Evolutionary conservation across 768 basidiomycete species (phyloP).

Genomic region (Tylopilus sp.): DNA sequence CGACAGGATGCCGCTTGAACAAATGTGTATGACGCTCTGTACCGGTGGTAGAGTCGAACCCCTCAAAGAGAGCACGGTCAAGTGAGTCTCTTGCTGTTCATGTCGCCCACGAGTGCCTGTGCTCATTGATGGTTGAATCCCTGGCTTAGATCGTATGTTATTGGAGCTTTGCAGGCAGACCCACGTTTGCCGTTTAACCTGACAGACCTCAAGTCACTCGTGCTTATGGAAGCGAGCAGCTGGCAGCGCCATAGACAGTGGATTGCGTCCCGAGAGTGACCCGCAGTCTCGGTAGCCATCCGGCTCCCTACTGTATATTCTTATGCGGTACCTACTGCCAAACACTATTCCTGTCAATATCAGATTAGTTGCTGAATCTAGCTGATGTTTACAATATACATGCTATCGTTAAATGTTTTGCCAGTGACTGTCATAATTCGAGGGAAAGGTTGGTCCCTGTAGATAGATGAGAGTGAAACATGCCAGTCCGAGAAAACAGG

Average conservation of each 20-base stretch:
- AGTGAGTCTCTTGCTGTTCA: conserved; percentile 31
- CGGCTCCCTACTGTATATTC: not conserved
- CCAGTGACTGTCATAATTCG: too few relatives aligned
- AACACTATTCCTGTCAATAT: not conserved
- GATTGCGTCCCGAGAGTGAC: conserved; percentile 30
- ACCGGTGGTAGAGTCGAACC: conserved; percentile 34
- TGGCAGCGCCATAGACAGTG: conserved; percentile 41
- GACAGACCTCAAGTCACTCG: conserved; percentile 33
- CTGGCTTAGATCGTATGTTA: conserved; percentile 39
- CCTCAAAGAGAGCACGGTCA: conserved; percentile 44
- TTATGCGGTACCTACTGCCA: not conserved
- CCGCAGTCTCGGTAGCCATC: not conserved
- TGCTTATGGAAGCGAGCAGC: conserved; percentile 39
- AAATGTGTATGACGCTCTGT: conserved; percentile 39
- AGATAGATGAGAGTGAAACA: too few relatives aligned
- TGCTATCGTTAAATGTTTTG: too few relatives aligned
- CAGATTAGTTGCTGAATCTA: not conserved
- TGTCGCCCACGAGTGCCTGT: not conserved
- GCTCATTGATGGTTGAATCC: not conserved
- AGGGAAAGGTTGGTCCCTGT: too few relatives aligned
- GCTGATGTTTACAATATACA: not conserved
- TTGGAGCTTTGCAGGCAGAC: conserved; percentile 41
- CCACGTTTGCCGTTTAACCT: conserved; percentile 35
- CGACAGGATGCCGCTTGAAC: conserved; percentile 31
- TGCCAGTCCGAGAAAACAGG: too few relatives aligned